A percentile compares a stretch with the other conserved stretches of the same genome.
Conservation (phyloP, 331 rosid genomes). For the Pyrus hybrid region DNA sequence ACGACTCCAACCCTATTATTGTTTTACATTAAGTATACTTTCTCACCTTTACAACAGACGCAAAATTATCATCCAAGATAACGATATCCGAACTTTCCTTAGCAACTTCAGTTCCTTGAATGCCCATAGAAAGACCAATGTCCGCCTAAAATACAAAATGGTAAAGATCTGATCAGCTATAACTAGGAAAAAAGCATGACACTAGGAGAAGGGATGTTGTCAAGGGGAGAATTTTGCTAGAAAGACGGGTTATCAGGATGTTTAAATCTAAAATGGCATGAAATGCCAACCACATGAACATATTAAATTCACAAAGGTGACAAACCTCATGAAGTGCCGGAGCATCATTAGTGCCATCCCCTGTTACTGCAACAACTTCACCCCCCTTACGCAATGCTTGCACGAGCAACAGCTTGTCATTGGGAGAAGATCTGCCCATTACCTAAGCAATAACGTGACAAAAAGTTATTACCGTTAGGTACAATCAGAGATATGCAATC, state of each 20-base stretch:
- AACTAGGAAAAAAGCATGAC: conserved; percentile 7
- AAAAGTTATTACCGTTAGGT: neutral
- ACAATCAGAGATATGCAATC: neutral
- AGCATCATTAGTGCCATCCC: conserved; percentile 99
- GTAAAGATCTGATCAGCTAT: conserved; percentile 27
- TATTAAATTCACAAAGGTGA: conserved; percentile 19
- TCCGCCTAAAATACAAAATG: conserved; percentile 76
- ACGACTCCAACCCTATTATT: neutral
- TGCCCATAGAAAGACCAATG: conserved; percentile 99
- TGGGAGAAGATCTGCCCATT: conserved; percentile 99
- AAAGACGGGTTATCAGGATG: neutral
- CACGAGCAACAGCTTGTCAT: conserved; percentile 94
- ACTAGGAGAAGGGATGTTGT: neutral
- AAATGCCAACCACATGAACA: neutral
- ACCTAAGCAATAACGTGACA: conserved; percentile 32
- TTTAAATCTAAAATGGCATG: neutral
- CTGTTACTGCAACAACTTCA: conserved; percentile 95
- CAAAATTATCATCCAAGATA: conserved; percentile 90
- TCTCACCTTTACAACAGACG: conserved; percentile 89
- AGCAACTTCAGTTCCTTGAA: conserved; percentile 97
- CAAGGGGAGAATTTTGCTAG: no score
- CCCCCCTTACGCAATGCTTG: conserved; percentile 93
- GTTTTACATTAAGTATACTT: neutral
- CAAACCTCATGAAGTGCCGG: conserved; percentile 98
- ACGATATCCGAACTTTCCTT: conserved; percentile 98